Percentiles rank a stretch among this genome's conserved stretches.
These are phyloP conservation scores for Pseudogymnoascus verrucosus DNA, from an alignment of 2,329 filamentous ascomycete genomes.

Conservation along the genomic window DNA sequence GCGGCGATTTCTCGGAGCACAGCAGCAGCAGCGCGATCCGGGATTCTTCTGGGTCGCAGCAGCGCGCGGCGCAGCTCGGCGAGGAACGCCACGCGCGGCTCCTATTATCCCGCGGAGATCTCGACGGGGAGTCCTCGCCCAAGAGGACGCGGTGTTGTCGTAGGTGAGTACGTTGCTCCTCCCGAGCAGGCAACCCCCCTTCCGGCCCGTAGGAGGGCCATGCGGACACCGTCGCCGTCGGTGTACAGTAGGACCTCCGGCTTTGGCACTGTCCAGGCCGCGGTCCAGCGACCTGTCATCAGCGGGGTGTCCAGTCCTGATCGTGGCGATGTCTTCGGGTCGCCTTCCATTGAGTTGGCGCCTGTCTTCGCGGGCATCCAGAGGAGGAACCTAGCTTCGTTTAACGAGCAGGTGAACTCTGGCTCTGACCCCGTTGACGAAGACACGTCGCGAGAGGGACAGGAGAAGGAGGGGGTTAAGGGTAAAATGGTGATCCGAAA, in stretches of 20 bases:
- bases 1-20: not conserved
- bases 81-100: not conserved
- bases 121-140: not conserved
- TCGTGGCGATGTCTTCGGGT: not conserved
- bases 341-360: not conserved
- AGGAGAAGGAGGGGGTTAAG: not conserved
- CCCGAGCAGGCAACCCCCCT: not conserved
- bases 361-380: not conserved
- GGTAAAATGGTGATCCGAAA: not conserved
- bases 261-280: not conserved
- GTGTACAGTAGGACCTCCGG: conserved; percentile 2
- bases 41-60: not conserved
- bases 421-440: not conserved
- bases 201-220: not conserved
- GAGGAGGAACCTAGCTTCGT: not conserved
- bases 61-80: not conserved
- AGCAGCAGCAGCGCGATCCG: not conserved
- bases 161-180: not conserved
- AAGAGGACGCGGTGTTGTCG: not conserved
- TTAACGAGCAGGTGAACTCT: not conserved
- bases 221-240: not conserved
- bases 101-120: not conserved
- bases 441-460: not conserved
- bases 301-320: not conserved
- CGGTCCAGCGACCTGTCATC: not conserved